A percentile compares a stretch with the other conserved stretches of the same genome.
Conservation (phyloP, 257 asterid genomes). For the Jacaranda mimosifolia region DNA sequence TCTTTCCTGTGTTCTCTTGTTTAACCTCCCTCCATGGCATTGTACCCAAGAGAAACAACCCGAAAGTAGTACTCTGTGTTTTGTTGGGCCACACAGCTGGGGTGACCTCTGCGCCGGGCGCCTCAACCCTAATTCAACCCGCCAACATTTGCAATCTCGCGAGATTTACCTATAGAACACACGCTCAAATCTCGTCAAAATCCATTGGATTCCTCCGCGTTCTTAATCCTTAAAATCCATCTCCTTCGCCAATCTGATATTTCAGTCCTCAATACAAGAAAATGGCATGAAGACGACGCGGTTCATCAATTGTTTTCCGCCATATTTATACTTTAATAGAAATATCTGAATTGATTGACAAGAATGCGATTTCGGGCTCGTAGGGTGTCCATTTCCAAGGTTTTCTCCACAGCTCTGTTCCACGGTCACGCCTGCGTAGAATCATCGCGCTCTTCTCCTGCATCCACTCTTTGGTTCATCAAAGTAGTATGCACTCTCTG, state of each 20-base stretch:
- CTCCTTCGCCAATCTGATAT: not conserved
- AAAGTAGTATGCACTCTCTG: constrained; percentile 86
- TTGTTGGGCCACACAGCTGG: not conserved
- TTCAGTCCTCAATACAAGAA: constrained; percentile 5
- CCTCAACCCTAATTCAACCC: constrained; percentile 39
- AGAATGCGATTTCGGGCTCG: constrained; percentile 77
- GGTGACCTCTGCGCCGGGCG: constrained; percentile 30
- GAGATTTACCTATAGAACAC: not conserved
- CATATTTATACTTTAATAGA: not conserved
- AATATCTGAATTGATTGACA: constrained; percentile 25
- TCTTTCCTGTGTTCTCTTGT: not conserved
- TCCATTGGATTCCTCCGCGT: not conserved
- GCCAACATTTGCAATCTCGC: not conserved
- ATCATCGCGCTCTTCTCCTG: constrained; percentile 44
- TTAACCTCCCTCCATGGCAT: constrained; percentile 3
- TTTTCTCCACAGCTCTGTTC: constrained; percentile 54
- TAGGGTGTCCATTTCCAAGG: constrained; percentile 57
- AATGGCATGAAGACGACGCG: constrained; percentile 46
- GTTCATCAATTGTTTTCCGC: not conserved
- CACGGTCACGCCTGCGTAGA: constrained; percentile 54
- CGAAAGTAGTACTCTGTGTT: constrained; percentile 3
- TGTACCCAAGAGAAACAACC: not conserved
- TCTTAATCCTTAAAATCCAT: not conserved
- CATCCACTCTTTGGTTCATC: constrained; percentile 71
- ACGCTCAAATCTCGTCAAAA: not conserved